phyloP scores from a whole-genome alignment of 306 rosid genomes.

The Quercus wislizeni region DNA sequence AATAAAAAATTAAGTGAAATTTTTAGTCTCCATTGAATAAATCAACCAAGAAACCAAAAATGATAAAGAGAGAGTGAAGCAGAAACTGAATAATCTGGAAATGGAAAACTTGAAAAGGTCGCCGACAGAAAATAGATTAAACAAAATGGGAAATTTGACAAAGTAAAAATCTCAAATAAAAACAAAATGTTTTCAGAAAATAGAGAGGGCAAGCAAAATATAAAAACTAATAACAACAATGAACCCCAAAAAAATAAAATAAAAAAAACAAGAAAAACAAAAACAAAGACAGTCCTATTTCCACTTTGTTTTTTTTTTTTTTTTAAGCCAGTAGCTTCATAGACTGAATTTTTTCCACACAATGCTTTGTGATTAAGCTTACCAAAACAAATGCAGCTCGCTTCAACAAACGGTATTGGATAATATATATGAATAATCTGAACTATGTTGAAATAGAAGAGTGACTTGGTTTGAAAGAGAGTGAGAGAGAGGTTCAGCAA shows the following conservation, averaged over 20 bases:
- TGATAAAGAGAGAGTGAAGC: neutral
- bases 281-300: neutral
- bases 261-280: neutral
- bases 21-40: neutral
- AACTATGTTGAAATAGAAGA: too few species aligned
- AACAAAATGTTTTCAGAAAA: constrained; percentile 1
- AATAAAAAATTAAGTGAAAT: neutral
- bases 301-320: neutral
- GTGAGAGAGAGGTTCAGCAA: constrained; percentile 11
- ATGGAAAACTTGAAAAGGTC: constrained; percentile 4
- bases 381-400: constrained; percentile 41
- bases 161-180: neutral
- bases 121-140: constrained; percentile 45
- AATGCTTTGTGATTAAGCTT: constrained; percentile 33
- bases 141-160: constrained; percentile 1
- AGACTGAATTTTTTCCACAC: neutral
- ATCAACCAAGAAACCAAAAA: neutral
- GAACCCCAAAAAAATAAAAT: too few species aligned
- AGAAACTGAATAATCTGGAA: neutral
- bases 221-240: neutral
- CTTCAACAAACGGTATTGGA: too few species aligned
- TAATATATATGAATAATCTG: too few species aligned
- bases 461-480: neutral
- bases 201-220: neutral
- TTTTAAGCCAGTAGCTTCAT: neutral